Evolutionary conservation across 345 rosid species (phyloP).

Genomic region (Salix brachista): DNA sequence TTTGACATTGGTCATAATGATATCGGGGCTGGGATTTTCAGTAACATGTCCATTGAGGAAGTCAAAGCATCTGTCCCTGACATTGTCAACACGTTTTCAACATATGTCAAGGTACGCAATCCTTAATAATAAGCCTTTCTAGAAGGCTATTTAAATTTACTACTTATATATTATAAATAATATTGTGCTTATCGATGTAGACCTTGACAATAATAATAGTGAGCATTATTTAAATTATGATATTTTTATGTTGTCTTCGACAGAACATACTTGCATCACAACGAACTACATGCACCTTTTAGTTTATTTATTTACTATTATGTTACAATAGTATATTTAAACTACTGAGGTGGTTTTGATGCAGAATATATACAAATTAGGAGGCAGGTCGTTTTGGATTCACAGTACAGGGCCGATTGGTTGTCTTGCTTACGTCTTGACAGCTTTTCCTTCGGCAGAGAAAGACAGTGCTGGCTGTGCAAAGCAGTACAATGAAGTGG

Average conservation of each 20-base stretch:
- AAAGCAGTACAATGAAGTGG: constrained; percentile 42
- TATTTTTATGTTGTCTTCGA: no score
- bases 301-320: no score
- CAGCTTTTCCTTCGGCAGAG: constrained; percentile 20
- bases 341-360: not conserved
- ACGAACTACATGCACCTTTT: no score
- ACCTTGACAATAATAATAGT: no score
- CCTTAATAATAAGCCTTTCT: no score
- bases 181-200: no score
- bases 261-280: no score
- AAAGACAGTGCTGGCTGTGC: constrained; percentile 51
- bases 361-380: constrained; percentile 37
- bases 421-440: constrained; percentile 44
- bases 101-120: constrained; percentile 31
- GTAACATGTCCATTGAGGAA: constrained; percentile 30
- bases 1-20: constrained; percentile 68
- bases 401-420: constrained; percentile 80
- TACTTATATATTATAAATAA: no score
- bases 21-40: constrained; percentile 35
- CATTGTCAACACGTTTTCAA: constrained; percentile 33
- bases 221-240: no score
- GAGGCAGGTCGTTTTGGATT: constrained; percentile 62
- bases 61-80: constrained; percentile 40
- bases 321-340: not conserved
- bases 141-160: no score